Evolutionary conservation across 768 basidiomycete species (phyloP).

Genomic region (Psilocybe tampanensis): DNA sequence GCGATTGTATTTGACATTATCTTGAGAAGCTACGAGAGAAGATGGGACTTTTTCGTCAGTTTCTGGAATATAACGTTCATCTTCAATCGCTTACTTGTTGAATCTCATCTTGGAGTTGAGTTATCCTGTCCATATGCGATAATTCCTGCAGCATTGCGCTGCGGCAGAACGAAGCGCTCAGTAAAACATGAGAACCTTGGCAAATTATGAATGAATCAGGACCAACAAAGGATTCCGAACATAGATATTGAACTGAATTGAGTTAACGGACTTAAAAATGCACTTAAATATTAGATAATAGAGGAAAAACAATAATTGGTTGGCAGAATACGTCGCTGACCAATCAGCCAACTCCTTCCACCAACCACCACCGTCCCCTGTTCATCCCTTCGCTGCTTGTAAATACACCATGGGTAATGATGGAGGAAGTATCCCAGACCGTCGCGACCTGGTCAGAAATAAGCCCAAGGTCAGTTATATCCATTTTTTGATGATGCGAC

Average conservation of each 20-base stretch:
- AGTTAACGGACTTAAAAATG: not conserved
- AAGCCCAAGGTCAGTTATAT: slow-evolving; percentile 62
- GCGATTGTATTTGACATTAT: slow-evolving; percentile 86
- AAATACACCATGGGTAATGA: slow-evolving; percentile 73
- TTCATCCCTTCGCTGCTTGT: not conserved
- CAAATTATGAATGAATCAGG: not conserved
- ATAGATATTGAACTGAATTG: too few species aligned
- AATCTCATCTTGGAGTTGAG: slow-evolving; percentile 93
- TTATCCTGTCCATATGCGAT: slow-evolving; percentile 94
- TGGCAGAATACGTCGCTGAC: too few species aligned
- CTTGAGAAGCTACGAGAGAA: slow-evolving; percentile 62
- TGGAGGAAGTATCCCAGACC: slow-evolving; percentile 86
- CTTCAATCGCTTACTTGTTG: slow-evolving; percentile 60
- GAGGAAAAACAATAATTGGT: not conserved
- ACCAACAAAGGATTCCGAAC: not conserved
- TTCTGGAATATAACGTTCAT: not conserved
- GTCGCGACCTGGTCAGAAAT: slow-evolving; percentile 74
- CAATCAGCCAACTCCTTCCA: not conserved
- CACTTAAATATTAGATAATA: not conserved
- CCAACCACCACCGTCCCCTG: not conserved
- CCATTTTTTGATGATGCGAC: slow-evolving; percentile 1
- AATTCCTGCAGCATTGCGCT: slow-evolving; percentile 92
- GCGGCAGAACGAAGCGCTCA: slow-evolving; percentile 28
- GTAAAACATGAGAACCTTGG: slow-evolving; percentile 16
- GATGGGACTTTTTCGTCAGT: not conserved